A percentile compares a stretch with the other conserved stretches of the same genome.
phyloP scores from a whole-genome alignment of 257 asterid genomes.

The Oldenlandia corymbosa region DNA sequence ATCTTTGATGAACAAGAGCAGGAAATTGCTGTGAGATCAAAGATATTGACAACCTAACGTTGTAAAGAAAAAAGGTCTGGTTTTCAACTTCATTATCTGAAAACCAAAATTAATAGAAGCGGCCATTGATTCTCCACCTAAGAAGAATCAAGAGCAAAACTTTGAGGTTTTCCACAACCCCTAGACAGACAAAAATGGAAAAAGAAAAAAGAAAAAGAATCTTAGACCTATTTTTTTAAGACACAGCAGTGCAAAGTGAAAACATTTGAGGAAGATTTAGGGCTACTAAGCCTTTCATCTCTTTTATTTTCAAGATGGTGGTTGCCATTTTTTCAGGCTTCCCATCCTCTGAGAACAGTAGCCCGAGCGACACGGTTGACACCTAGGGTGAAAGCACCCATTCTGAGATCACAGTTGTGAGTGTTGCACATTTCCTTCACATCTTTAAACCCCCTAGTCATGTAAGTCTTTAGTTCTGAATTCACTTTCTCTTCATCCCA shows the following conservation, averaged over 20 bases:
- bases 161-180: background rate
- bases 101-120: background rate
- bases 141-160: background rate
- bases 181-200: background rate
- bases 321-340: conserved; percentile 59
- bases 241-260: no score
- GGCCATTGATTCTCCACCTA: background rate
- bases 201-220: background rate
- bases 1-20: background rate
- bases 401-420: conserved; percentile 65
- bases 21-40: no score
- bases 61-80: background rate
- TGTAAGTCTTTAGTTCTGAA: conserved; percentile 66
- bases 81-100: background rate
- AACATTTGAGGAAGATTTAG: background rate
- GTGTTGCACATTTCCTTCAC: conserved; percentile 81
- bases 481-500: conserved; percentile 95
- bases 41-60: background rate
- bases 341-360: conserved; percentile 92
- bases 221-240: no score
- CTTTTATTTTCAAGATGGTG: background rate
- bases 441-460: conserved; percentile 62
- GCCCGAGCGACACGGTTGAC: conserved; percentile 90
- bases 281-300: background rate
- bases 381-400: conserved; percentile 92